These are phyloP conservation scores for Mycena filopes DNA, from an alignment of 768 basidiomycete species.

Conservation along the genomic window DNA sequence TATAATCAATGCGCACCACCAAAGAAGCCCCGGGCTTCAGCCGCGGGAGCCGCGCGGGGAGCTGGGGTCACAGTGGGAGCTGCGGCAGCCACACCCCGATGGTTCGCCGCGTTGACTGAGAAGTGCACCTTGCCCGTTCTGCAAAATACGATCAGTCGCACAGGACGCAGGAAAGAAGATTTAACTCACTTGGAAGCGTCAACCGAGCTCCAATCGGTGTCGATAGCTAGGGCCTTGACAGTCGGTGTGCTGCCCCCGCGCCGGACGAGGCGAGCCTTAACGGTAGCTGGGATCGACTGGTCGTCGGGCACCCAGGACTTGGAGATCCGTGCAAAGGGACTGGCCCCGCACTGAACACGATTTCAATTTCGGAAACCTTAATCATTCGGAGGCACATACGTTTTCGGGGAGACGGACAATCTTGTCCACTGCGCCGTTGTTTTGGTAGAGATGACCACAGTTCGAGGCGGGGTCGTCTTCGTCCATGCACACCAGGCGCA, in stretches of 20 bases:
- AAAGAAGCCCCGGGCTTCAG: background rate
- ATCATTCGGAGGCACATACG: constrained; percentile 38
- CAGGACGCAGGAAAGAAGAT: too few relatives aligned
- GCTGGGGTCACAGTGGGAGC: background rate
- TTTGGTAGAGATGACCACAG: constrained; percentile 45
- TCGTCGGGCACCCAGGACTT: constrained; percentile 34
- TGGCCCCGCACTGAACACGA: constrained; percentile 40
- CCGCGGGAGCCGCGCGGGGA: background rate
- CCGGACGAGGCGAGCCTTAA: constrained; percentile 27
- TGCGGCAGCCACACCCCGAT: constrained; percentile 3
- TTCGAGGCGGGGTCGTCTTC: constrained; percentile 26
- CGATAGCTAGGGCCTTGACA: constrained; percentile 34
- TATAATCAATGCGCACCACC: background rate
- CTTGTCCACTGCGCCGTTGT: constrained; percentile 44
- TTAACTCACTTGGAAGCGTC: constrained; percentile 25
- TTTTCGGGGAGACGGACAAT: constrained; percentile 47
- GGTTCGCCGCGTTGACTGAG: constrained; percentile 3
- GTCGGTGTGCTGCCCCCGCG: constrained; percentile 22
- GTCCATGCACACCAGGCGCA: constrained; percentile 42
- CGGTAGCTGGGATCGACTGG: constrained; percentile 33
- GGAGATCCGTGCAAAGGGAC: constrained; percentile 36
- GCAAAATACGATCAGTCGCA: background rate
- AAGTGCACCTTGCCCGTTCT: constrained; percentile 21
- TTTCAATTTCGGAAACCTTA: background rate
- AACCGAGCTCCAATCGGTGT: constrained; percentile 33